These are phyloP conservation scores for Beverwykella pulmonaria DNA, from an alignment of 495 filamentous ascomycete species.

Conservation along the genomic window DNA sequence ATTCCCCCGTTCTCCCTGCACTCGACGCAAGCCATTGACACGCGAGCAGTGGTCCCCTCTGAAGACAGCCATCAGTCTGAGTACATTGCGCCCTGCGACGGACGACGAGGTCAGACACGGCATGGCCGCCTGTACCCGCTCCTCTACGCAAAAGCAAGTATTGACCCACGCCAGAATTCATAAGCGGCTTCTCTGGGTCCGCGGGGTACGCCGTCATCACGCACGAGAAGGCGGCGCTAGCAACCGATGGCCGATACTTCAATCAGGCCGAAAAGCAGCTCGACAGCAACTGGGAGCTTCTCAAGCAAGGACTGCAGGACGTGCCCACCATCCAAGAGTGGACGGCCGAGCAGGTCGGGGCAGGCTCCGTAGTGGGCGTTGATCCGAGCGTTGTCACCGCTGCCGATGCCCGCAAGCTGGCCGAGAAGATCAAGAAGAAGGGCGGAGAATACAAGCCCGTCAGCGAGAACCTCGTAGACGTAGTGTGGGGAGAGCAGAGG, in stretches of 20 bases:
- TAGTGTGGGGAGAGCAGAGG: slow-evolving; percentile 76
- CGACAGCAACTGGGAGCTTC: slow-evolving; percentile 84
- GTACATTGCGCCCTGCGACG: slow-evolving; percentile 95
- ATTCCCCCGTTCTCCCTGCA: not conserved
- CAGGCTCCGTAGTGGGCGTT: slow-evolving; percentile 84
- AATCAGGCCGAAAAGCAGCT: slow-evolving; percentile 95
- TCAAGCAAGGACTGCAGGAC: slow-evolving; percentile 91
- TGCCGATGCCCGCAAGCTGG: slow-evolving; percentile 79
- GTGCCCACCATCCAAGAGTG: slow-evolving; percentile 99
- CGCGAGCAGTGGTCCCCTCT: slow-evolving; percentile 78
- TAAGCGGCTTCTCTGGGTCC: slow-evolving; percentile 93
- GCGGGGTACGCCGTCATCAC: slow-evolving; percentile 92
- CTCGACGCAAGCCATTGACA: slow-evolving; percentile 17
- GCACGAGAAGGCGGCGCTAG: slow-evolving; percentile 80
- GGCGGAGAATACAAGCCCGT: slow-evolving; percentile 77
- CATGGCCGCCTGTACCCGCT: slow-evolving; percentile 5
- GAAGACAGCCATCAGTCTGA: slow-evolving; percentile 98
- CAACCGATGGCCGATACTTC: slow-evolving; percentile 97
- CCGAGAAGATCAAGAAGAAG: slow-evolving; percentile 84
- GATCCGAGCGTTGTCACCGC: slow-evolving; percentile 80
- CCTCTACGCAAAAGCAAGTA: not conserved
- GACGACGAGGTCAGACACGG: slow-evolving; percentile 67
- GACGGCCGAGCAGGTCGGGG: slow-evolving; percentile 80
- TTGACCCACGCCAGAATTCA: slow-evolving; percentile 63
- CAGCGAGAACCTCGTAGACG: slow-evolving; percentile 80